phyloP scores from a whole-genome alignment of 306 rosid genomes.

The apple (Malus domestica) region ASM211411v1 NC_041798.1:30855001-30855500 shows the following conservation, averaged over 20 bases:
- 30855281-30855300: slow-evolving; percentile 75
- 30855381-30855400: slow-evolving; percentile 61
- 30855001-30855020: slow-evolving; percentile 64
- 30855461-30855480: slow-evolving; percentile 47
- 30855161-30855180: slow-evolving; percentile 79
- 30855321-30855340: slow-evolving; percentile 78
- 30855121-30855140: slow-evolving; percentile 73
- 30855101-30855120: slow-evolving; percentile 91
- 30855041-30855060: slow-evolving; percentile 55
- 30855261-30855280: slow-evolving; percentile 70
- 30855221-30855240: slow-evolving; percentile 75
- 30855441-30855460: slow-evolving; percentile 59
- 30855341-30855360: slow-evolving; percentile 56
- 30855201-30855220: slow-evolving; percentile 81
- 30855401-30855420: slow-evolving; percentile 51
- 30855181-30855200: slow-evolving; percentile 70
- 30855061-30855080: slow-evolving; percentile 62
- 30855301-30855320: slow-evolving; percentile 74
- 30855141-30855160: slow-evolving; percentile 81
- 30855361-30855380: slow-evolving; percentile 55
- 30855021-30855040: slow-evolving; percentile 82
- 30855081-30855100: slow-evolving; percentile 71
- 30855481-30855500: slow-evolving; percentile 58
- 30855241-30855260: slow-evolving; percentile 73
- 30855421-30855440: slow-evolving; percentile 79